phyloP scores from a whole-genome alignment of 2,329 filamentous ascomycete species.

The Cladosporium halotolerans region DNA sequence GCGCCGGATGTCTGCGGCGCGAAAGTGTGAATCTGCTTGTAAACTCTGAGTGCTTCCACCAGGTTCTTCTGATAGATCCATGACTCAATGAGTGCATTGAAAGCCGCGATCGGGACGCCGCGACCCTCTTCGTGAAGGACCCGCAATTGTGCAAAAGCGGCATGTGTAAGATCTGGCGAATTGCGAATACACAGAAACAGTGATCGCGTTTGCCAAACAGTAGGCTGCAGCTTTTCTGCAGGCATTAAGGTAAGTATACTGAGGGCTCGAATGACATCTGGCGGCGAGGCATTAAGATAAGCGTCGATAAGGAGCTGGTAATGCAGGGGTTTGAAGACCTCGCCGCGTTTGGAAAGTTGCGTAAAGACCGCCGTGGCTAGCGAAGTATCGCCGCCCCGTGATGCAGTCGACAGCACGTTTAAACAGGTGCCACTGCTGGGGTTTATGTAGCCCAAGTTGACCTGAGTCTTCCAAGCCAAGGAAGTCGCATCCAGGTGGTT shows the following conservation, averaged over 20 bases:
- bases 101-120: constrained; percentile 45
- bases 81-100: constrained; percentile 50
- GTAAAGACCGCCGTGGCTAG: constrained; percentile 68
- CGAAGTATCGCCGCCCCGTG: constrained; percentile 58
- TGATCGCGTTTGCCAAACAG: constrained; percentile 55
- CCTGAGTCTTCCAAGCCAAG: constrained; percentile 65
- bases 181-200: constrained; percentile 53
- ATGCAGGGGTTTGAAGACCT: constrained; percentile 58
- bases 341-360: constrained; percentile 53
- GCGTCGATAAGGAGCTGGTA: constrained; percentile 74
- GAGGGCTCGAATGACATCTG: constrained; percentile 60
- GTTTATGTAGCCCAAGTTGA: constrained; percentile 53
- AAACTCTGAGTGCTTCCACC: constrained; percentile 51
- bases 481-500: constrained; percentile 56
- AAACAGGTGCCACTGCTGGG: constrained; percentile 60
- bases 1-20: constrained; percentile 20
- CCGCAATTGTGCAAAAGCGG: constrained; percentile 53
- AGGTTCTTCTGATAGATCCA: constrained; percentile 41
- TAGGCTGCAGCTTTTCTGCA: constrained; percentile 53
- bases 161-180: constrained; percentile 40
- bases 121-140: constrained; percentile 46
- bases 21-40: constrained; percentile 52
- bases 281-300: constrained; percentile 49
- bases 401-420: constrained; percentile 65
- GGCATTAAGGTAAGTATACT: constrained; percentile 68